Evolutionary conservation across 495 filamentous ascomycete species (phyloP).

Genomic region (Penicillium manginii): DNA sequence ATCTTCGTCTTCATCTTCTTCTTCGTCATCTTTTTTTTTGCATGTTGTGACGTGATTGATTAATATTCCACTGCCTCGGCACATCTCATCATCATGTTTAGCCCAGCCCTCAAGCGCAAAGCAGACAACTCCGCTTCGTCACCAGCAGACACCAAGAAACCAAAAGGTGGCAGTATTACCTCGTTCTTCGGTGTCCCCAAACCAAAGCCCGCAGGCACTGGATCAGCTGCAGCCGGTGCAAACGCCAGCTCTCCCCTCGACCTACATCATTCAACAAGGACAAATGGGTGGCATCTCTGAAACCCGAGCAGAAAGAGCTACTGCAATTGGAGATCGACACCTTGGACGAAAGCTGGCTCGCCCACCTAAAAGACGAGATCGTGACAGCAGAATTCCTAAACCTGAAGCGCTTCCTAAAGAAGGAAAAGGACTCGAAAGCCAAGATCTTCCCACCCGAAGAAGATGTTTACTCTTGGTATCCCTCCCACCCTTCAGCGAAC

Average conservation of each 20-base stretch:
- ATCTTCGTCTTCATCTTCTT: too few relatives aligned
- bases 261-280: conserved; percentile 77
- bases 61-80: not conserved
- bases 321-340: conserved; percentile 90
- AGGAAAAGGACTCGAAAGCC: conserved; percentile 70
- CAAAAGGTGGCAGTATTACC: conserved; percentile 68
- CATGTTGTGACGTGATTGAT: not conserved
- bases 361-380: conserved; percentile 82
- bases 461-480: conserved; percentile 94
- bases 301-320: conserved; percentile 77
- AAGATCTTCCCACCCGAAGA: conserved; percentile 82
- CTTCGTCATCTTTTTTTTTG: not conserved
- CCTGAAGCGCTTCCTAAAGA: conserved; percentile 84
- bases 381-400: conserved; percentile 76
- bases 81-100: conserved; percentile 31
- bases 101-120: conserved; percentile 39
- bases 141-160: conserved; percentile 55
- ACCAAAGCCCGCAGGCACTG: conserved; percentile 37
- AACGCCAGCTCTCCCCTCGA: conserved; percentile 23
- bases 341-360: conserved; percentile 87
- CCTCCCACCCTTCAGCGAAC: not conserved
- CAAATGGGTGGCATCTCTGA: conserved; percentile 81
- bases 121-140: conserved; percentile 36
- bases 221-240: too few relatives aligned
- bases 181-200: conserved; percentile 67